Base-by-base conservation (phyloP, 2,329 filamentous ascomycete species). In the Penicillium paneum region DNA sequence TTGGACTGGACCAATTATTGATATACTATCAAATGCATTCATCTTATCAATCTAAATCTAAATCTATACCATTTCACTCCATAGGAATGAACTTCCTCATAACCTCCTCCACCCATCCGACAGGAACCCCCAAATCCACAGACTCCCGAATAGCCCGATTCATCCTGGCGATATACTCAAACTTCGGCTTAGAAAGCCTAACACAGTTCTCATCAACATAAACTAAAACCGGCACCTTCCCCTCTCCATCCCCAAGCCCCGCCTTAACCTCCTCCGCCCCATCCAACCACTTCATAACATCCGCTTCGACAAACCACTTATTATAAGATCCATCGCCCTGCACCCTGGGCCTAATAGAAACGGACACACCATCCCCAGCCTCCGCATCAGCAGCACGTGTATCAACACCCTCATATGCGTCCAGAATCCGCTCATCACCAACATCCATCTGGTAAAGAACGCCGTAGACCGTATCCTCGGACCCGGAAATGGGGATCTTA, bases 151-250 rank as follows among this genome's bases (percentile, higher is more conserved):
- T 74, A n/a, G 66, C 74, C 31, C 74, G 65, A 55, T 76, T 76
- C 74, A 76, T 76, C 48, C 74, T 57, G 3, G 63, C 67, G 35
- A 76, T 68, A 59, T 77, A 77, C 61, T 76, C 73, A 8, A 61
- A 55, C 35, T 67, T 73, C 2, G 75, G 73, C 31, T 56, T 49
- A 0, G 66, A 70, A 15, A 69, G 52, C 15, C 46, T 39, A 12
- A 74, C 69, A 31, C 71, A 65, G 49, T 68, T 48, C 59, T 77
- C 74, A 65, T 77, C 74, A 10, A 77, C 69, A 66, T 77, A 77
- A 17, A 76, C 71, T 53, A 76, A 58, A 10, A 67, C 71, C 10
- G 57, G 64, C 51, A 70, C 57, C 31, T 59, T 48, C 19, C 31
- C 40, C 8, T 56, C 55, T 8, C 32, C 43, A 28, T 28, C 34